phyloP scores from a whole-genome alignment of 345 rosid species.

The Conringia planisiliqua region DNA sequence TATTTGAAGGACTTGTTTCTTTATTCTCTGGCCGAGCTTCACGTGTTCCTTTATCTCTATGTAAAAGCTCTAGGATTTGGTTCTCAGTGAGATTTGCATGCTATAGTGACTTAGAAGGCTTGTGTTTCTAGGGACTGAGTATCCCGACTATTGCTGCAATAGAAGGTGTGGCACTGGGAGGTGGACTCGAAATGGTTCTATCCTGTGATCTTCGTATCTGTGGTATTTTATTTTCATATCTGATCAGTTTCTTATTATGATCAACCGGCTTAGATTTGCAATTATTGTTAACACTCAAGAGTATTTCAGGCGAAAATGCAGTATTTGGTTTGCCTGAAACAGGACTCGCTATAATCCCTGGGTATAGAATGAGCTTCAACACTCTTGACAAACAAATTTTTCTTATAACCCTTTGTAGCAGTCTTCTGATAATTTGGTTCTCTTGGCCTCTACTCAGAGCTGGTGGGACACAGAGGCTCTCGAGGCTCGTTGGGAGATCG shows the following conservation, averaged over 20 bases:
- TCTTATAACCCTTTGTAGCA: background rate
- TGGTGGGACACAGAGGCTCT: constrained; percentile 91
- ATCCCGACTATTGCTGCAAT: constrained; percentile 87
- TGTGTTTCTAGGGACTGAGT: constrained; percentile 48
- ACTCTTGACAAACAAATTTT: background rate
- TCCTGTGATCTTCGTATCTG: constrained; percentile 90
- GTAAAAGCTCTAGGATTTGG: background rate
- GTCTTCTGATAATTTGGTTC: background rate
- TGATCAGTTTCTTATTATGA: background rate
- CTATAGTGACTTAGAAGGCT: constrained; percentile 8
- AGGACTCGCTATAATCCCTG: constrained; percentile 95
- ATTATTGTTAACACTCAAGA: background rate
- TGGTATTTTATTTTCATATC: constrained; percentile 46
- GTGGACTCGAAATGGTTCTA: constrained; percentile 97
- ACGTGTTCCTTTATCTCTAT: background rate
- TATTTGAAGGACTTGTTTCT: background rate
- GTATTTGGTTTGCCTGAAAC: constrained; percentile 89
- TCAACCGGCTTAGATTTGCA: background rate
- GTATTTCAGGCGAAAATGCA: constrained; percentile 69
- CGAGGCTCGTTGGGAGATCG: constrained; percentile 80
- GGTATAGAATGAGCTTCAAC: constrained; percentile 39
- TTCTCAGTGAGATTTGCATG: background rate
- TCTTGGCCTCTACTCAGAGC: constrained; percentile 50
- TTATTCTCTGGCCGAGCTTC: background rate
- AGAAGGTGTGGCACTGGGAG: constrained; percentile 92